These are phyloP conservation scores for Scheffersomyces stipitis DNA, from an alignment of 805 yeast species.

Conservation along the genomic window DNA sequence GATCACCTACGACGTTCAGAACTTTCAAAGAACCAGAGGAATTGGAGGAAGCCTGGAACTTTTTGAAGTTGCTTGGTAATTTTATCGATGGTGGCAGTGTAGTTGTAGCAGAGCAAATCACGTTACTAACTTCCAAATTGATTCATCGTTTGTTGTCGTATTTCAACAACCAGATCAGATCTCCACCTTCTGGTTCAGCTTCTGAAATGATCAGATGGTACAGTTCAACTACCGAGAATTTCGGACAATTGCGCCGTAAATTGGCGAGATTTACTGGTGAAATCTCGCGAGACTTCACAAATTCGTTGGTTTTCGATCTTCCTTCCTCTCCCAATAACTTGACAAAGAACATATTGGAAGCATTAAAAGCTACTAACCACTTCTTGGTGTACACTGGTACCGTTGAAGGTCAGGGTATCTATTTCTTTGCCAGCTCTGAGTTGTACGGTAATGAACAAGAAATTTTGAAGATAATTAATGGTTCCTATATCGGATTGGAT, in stretches of 20 bases:
- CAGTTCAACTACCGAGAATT: slow-evolving; percentile 63
- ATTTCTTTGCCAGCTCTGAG: slow-evolving; percentile 72
- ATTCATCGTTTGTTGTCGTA: slow-evolving; percentile 68
- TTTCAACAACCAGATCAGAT: slow-evolving; percentile 63
- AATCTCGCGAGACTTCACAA: slow-evolving; percentile 69
- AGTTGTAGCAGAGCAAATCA: slow-evolving; percentile 76
- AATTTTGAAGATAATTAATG: slow-evolving; percentile 38
- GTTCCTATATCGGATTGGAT: slow-evolving; percentile 39
- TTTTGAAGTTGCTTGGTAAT: slow-evolving; percentile 72
- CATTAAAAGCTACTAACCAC: slow-evolving; percentile 66
- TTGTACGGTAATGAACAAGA: slow-evolving; percentile 42
- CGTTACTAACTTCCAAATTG: slow-evolving; percentile 62
- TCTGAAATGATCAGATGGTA: slow-evolving; percentile 60
- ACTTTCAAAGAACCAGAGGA: slow-evolving; percentile 92
- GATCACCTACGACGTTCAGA: slow-evolving; percentile 60
- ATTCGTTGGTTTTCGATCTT: slow-evolving; percentile 62
- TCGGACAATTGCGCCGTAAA: slow-evolving; percentile 77
- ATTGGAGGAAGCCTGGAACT: slow-evolving; percentile 77
- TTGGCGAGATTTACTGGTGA: slow-evolving; percentile 73
- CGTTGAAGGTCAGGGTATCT: slow-evolving; percentile 72
- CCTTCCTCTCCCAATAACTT: slow-evolving; percentile 41
- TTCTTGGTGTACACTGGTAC: slow-evolving; percentile 73
- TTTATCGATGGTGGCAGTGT: slow-evolving; percentile 79
- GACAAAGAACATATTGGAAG: slow-evolving; percentile 51
- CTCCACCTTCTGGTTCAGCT: slow-evolving; percentile 40